A percentile compares a stretch with the other conserved stretches of the same genome.
phyloP scores from a whole-genome alignment of 2,329 filamentous ascomycete genomes.

The Alternaria ventricosa region DNA sequence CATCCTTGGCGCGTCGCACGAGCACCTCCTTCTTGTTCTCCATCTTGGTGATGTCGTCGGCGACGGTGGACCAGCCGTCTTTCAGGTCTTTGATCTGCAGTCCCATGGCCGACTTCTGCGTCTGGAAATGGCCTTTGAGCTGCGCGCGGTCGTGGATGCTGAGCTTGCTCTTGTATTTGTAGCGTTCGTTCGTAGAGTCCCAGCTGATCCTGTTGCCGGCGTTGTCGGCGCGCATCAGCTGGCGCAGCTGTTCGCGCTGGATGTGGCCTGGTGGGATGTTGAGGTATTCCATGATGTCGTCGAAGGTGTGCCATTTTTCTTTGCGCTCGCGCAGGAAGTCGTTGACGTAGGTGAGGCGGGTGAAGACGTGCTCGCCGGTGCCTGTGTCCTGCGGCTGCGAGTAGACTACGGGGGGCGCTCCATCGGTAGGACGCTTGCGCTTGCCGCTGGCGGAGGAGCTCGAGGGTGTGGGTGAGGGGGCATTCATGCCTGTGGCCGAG shows the following conservation, averaged over 20 bases:
- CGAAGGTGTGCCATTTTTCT: conserved; percentile 68
- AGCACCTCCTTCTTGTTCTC: conserved; percentile 81
- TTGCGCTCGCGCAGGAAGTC: conserved; percentile 66
- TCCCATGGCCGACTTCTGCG: conserved; percentile 79
- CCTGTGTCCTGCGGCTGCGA: conserved; percentile 79
- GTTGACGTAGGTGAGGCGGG: conserved; percentile 86
- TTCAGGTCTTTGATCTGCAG: conserved; percentile 89
- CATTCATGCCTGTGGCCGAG: conserved; percentile 51
- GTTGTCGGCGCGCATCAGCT: conserved; percentile 65
- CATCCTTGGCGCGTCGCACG: conserved; percentile 89
- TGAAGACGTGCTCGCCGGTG: conserved; percentile 81
- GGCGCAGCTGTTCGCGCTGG: conserved; percentile 63
- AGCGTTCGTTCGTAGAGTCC: conserved; percentile 68
- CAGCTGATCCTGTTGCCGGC: conserved; percentile 68
- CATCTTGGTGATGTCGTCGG: conserved; percentile 76
- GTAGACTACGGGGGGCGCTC: conserved; percentile 61
- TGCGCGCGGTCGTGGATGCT: conserved; percentile 79
- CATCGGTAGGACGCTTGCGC: conserved; percentile 64
- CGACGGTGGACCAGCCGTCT: conserved; percentile 91
- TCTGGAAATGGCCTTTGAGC: conserved; percentile 80
- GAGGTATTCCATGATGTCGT: conserved; percentile 81
- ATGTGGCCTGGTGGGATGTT: conserved; percentile 70
- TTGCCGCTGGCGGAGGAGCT: conserved; percentile 53
- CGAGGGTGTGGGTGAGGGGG: conserved; percentile 66
- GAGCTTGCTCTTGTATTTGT: conserved; percentile 82